A percentile compares a stretch with the other conserved stretches of the same genome.
phyloP scores from a whole-genome alignment of 2,329 filamentous ascomycete species.

The Moelleriella libera region DNA sequence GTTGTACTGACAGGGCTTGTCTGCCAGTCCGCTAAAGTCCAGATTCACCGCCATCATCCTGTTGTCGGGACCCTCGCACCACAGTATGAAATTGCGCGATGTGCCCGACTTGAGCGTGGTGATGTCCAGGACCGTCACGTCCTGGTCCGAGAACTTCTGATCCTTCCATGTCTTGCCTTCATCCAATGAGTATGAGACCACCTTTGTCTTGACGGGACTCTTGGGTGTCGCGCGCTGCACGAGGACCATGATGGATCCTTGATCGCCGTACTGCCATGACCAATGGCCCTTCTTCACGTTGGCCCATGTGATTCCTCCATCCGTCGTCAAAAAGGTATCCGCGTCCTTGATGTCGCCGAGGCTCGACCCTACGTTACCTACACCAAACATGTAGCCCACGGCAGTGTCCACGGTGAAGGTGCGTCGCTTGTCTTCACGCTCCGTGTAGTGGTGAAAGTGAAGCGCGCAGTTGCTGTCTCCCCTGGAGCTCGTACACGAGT shows the following conservation, averaged over 20 bases:
- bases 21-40: slow-evolving; percentile 73
- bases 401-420: slow-evolving; percentile 83
- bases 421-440: slow-evolving; percentile 66
- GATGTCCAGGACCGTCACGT: slow-evolving; percentile 64
- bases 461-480: slow-evolving; percentile 62
- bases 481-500: slow-evolving; percentile 46
- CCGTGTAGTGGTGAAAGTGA: slow-evolving; percentile 92
- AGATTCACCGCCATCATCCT: slow-evolving; percentile 64
- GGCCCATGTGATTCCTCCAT: slow-evolving; percentile 84
- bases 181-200: slow-evolving; percentile 63
- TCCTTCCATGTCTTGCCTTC: slow-evolving; percentile 69
- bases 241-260: slow-evolving; percentile 83
- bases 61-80: slow-evolving; percentile 49
- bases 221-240: slow-evolving; percentile 58
- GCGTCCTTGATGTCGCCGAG: slow-evolving; percentile 56
- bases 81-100: slow-evolving; percentile 82
- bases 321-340: slow-evolving; percentile 80
- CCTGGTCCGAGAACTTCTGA: slow-evolving; percentile 56
- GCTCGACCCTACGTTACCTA: slow-evolving; percentile 73
- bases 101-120: slow-evolving; percentile 81
- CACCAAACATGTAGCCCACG: slow-evolving; percentile 78
- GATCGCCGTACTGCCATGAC: slow-evolving; percentile 91
- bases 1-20: slow-evolving; percentile 56
- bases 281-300: slow-evolving; percentile 76
- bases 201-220: slow-evolving; percentile 52